phyloP scores from a whole-genome alignment of 2,329 filamentous ascomycete genomes.

The Aspergillus fructus region DNA sequence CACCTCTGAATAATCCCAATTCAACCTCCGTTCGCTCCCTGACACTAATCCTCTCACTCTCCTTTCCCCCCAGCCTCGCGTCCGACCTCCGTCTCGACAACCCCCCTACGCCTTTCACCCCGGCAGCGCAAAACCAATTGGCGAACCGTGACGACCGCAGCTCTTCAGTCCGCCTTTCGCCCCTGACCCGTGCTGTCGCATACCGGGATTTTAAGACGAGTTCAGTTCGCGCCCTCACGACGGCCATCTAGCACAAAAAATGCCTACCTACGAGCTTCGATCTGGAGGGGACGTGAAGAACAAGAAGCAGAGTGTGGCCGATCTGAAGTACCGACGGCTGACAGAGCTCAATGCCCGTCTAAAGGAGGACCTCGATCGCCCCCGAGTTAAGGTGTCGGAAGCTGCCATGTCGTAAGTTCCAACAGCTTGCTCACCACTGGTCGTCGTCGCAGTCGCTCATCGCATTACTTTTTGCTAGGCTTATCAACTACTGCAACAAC shows the following conservation, averaged over 20 bases:
- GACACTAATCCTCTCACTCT: conserved; percentile 5
- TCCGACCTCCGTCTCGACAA: conserved; percentile 6
- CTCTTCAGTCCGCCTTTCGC: neutral
- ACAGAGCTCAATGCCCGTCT: conserved; percentile 96
- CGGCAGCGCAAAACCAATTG: conserved; percentile 13
- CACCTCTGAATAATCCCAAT: conserved; percentile 12
- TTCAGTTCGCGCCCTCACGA: neutral
- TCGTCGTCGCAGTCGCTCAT: conserved; percentile 6
- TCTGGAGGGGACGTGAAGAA: conserved; percentile 69
- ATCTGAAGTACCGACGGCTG: conserved; percentile 92
- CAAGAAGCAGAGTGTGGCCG: conserved; percentile 99
- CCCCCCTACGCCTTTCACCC: conserved; percentile 13
- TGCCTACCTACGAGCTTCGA: conserved; percentile 66
- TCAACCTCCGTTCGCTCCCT: conserved; percentile 16
- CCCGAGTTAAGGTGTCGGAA: conserved; percentile 92
- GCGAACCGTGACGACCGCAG: conserved; percentile 3
- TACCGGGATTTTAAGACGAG: conserved; percentile 32
- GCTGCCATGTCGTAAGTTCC: conserved; percentile 74
- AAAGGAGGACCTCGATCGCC: conserved; percentile 92
- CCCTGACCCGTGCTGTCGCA: conserved; percentile 25
- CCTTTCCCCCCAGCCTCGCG: conserved; percentile 6
- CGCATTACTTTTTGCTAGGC: conserved; percentile 54
- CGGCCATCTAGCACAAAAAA: conserved; percentile 30
- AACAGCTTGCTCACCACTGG: conserved; percentile 9
- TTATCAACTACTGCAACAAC: conserved; percentile 97